These are phyloP conservation scores for Xanthoceras sorbifolium DNA, from an alignment of 345 rosid species.

Conservation along the genomic window DNA sequence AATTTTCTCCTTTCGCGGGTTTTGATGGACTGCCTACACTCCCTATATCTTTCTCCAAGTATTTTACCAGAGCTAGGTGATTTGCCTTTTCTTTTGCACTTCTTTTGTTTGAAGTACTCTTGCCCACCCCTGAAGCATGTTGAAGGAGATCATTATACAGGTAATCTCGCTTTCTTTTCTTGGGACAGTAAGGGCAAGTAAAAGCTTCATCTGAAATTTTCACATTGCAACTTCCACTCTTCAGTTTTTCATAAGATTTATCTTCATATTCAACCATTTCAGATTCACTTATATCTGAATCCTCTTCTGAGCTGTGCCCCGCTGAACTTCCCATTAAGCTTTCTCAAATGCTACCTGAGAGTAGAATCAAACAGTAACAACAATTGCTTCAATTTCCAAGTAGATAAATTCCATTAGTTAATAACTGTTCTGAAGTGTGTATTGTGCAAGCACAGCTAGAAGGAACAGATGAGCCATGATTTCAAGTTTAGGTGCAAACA, in stretches of 20 bases:
- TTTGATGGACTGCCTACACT: conserved; percentile 37
- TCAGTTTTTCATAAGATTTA: conserved; percentile 61
- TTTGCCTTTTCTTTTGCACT: conserved; percentile 69
- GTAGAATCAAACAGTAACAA: neutral
- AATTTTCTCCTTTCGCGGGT: conserved; percentile 27
- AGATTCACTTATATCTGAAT: conserved; percentile 48
- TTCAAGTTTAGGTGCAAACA: neutral
- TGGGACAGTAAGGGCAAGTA: conserved; percentile 81
- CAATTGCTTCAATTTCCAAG: too few relatives aligned
- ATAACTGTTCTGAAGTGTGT: neutral
- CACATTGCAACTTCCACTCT: conserved; percentile 64
- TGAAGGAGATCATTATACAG: conserved; percentile 74
- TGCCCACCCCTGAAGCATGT: conserved; percentile 96
- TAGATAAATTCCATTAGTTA: neutral
- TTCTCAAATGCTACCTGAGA: conserved; percentile 9
- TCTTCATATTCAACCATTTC: conserved; percentile 53
- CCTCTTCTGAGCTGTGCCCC: conserved; percentile 39
- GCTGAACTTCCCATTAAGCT: conserved; percentile 7
- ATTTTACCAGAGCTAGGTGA: conserved; percentile 81
- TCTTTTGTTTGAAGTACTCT: conserved; percentile 71
- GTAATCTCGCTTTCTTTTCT: conserved; percentile 66
- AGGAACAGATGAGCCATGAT: neutral
- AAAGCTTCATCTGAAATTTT: conserved; percentile 57
- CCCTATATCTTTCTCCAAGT: conserved; percentile 58
- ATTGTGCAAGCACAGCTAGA: neutral